phyloP scores from a whole-genome alignment of 345 rosid species.

The Populus deltoides region DNA sequence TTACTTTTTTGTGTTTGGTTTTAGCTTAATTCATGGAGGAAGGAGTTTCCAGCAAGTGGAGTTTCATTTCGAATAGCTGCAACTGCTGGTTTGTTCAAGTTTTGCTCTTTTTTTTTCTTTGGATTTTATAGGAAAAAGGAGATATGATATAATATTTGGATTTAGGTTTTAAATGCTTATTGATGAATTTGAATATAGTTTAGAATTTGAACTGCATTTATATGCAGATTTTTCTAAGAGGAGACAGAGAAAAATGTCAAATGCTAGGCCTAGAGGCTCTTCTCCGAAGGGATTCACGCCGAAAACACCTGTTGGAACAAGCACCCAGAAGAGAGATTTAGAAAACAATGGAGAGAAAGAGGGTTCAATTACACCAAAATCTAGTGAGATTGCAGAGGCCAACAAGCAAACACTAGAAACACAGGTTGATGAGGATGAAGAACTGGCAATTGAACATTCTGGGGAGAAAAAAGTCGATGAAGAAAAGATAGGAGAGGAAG shows the following conservation, averaged over 20 bases:
- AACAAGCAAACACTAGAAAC: conserved; percentile 21
- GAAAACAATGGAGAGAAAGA: conserved; percentile 43
- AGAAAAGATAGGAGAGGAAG: conserved; percentile 21
- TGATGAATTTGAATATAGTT: conserved; percentile 1
- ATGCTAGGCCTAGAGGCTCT: conserved; percentile 47
- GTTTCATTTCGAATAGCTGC: conserved; percentile 47
- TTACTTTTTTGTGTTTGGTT: conserved; percentile 20
- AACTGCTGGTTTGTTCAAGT: conserved; percentile 44
- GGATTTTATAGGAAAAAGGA: background rate
- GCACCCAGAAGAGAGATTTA: conserved; percentile 43
- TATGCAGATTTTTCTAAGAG: conserved; percentile 62
- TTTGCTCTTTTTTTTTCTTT: background rate
- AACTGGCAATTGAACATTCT: conserved; percentile 25
- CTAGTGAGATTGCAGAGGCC: conserved; percentile 21
- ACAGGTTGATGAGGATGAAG: conserved; percentile 32
- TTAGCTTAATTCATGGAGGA: conserved; percentile 52
- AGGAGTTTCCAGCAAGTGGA: conserved; percentile 31
- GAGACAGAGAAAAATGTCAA: conserved; percentile 49
- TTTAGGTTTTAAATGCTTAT: background rate
- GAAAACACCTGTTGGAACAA: conserved; percentile 42
- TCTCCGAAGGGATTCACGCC: conserved; percentile 49
- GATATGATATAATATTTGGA: background rate
- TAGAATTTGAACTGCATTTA: background rate
- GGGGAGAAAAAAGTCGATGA: conserved; percentile 28
- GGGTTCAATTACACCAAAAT: conserved; percentile 23